Evolutionary conservation across 208 protist genomes (phyloP), one percentile per base, ranked within the genome.

Genomic region (Trypanosoma cruzi): DNA sequence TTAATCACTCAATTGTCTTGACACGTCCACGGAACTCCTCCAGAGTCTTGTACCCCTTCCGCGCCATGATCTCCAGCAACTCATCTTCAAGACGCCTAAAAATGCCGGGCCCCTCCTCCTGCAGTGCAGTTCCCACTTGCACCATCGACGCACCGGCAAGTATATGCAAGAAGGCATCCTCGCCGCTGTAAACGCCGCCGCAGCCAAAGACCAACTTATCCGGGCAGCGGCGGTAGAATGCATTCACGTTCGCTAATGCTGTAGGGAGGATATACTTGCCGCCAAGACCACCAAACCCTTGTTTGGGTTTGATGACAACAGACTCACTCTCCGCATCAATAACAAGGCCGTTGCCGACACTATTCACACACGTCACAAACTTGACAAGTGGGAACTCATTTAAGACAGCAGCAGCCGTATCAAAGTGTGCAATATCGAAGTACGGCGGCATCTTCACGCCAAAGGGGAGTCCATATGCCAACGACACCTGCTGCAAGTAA

Each of bases 361-460:
- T 94, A 83, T 96, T 96, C 65, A 96, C 80, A 79, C 89, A 94
- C 6, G 88, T 94, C 37, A 96, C 82, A 66, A 94, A 94, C 46
- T 81, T 76, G 29, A 96, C 87, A 40, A 85, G 80, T 20, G 86
- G 81, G 66, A 90, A 93, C 18, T 85, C 82, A 73, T 96, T 94
- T 16, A 96, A 68, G n/a, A 96, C 79, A 7, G 57, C 71, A 28
- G 91, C 91, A 1, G 91, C 87, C 63, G 72, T 64, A 72, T 96
- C 91, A 62, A 96, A 96, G 82, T 94, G 88, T 7, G 91, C 87
- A 60, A 94, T 85, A 71, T 96, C 91, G 68, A 94, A 94, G 75
- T 96, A 96, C 6, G 91, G 91, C 40, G 91, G 86, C 81, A 96
- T 86, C 82, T 96, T 96, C 55, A 96, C 87, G 20, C 89, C 91